Evolutionary conservation across 352 stramenopile species (phyloP).

Genomic region (Phytophthora macrochlamydospora): DNA sequence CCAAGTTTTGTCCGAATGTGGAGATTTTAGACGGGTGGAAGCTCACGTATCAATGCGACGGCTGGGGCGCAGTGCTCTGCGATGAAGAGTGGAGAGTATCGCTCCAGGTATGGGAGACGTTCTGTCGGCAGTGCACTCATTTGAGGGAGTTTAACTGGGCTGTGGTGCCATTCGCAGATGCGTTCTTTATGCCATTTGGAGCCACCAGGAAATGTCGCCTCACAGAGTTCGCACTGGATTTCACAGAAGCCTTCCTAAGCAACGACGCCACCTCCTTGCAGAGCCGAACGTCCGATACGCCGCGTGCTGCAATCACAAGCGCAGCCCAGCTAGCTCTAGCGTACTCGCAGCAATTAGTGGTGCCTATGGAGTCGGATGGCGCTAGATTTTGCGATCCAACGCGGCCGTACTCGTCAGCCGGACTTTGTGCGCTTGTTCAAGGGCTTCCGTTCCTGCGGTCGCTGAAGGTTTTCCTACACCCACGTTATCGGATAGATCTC

Average conservation of each 20-base stretch:
- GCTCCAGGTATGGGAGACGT: conserved; percentile 42
- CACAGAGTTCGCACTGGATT: conserved; percentile 43
- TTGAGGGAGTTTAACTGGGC: conserved; percentile 67
- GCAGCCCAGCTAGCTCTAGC: conserved; percentile 24
- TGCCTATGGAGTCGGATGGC: conserved; percentile 13
- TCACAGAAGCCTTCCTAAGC: conserved; percentile 36
- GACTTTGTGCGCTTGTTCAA: conserved; percentile 35
- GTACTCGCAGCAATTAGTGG: conserved; percentile 15
- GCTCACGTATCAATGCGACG: conserved; percentile 56
- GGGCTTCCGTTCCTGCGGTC: conserved; percentile 40
- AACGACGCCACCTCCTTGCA: not conserved
- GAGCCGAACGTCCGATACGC: not conserved
- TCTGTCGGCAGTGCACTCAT: conserved; percentile 41
- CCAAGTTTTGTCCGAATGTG: conserved; percentile 50
- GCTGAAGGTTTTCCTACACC: conserved; percentile 46
- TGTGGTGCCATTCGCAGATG: conserved; percentile 55
- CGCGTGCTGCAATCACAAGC: conserved; percentile 9
- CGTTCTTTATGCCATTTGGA: conserved; percentile 54
- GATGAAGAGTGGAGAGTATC: conserved; percentile 61
- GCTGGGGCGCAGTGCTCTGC: conserved; percentile 47
- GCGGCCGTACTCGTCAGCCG: conserved; percentile 36
- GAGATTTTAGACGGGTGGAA: conserved; percentile 65
- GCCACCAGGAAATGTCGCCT: conserved; percentile 44
- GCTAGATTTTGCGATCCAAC: conserved; percentile 18
- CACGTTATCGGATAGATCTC: conserved; percentile 40